Conservation (phyloP, 1,284 basidiomycete species). For the Nidula niveotomentosa region DNA sequence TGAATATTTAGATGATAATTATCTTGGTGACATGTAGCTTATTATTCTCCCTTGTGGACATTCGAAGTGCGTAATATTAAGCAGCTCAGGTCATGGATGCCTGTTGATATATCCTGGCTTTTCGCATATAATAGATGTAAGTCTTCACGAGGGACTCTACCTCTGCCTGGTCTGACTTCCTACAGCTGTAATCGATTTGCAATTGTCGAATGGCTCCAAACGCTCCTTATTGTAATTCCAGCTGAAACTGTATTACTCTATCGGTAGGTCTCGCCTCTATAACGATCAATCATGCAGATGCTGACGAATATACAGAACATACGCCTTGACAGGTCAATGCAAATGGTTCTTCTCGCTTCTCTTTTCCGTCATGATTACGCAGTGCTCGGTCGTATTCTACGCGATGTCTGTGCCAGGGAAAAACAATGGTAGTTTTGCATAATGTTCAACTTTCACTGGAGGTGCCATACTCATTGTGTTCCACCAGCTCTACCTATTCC, state of each 20-base stretch:
- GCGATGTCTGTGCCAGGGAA: slow-evolving; percentile 21
- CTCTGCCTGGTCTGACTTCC: neutral
- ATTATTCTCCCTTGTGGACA: slow-evolving; percentile 21
- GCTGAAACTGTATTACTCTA: slow-evolving; percentile 21
- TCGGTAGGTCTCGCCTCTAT: slow-evolving; percentile 11
- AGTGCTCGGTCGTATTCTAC: slow-evolving; percentile 20
- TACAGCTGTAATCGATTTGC: slow-evolving; percentile 24
- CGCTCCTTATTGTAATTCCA: slow-evolving; percentile 21
- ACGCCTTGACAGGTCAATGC: slow-evolving; percentile 14
- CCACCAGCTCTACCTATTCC: slow-evolving; percentile 19
- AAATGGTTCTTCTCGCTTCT: slow-evolving; percentile 11
- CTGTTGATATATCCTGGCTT: no score
- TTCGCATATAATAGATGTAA: no score
- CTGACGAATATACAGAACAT: slow-evolving; percentile 2
- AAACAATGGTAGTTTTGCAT: slow-evolving; percentile 14
- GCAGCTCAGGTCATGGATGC: no score
- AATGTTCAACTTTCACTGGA: no score
- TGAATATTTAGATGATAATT: neutral
- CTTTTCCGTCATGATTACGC: slow-evolving; percentile 13
- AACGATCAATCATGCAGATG: no score
- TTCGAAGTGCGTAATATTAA: slow-evolving; percentile 10
- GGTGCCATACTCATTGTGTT: neutral
- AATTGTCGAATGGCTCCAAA: slow-evolving; percentile 26
- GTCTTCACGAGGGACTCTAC: no score
- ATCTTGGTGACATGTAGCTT: slow-evolving; percentile 11